Conservation (phyloP, 116 monocot species). For the Phalaenopsis hybrid region DNA sequence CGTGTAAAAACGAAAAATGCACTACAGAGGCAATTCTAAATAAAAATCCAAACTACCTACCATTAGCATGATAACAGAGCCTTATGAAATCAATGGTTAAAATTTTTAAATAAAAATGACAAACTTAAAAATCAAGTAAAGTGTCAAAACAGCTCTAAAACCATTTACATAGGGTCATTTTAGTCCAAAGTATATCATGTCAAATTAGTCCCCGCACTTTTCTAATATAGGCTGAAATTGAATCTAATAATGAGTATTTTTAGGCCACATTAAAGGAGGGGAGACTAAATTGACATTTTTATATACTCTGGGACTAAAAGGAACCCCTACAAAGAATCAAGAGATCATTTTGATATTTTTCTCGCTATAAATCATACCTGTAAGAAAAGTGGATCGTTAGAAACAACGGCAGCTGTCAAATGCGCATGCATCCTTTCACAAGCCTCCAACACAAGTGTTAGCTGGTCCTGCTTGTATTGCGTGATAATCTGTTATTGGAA, state of each 20-base stretch:
- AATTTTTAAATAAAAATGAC: background rate
- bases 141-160: no score
- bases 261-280: no score
- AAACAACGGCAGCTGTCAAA: slow-evolving; percentile 95
- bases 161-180: no score
- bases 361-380: slow-evolving; percentile 32
- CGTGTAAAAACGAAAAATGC: no score
- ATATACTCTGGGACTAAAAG: no score
- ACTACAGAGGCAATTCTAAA: background rate
- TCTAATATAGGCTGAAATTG: no score
- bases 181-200: no score
- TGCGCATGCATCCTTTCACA: slow-evolving; percentile 94
- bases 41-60: background rate
- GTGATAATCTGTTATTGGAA: slow-evolving; percentile 62
- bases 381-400: slow-evolving; percentile 81
- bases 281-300: no score
- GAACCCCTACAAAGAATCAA: no score
- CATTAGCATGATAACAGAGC: background rate
- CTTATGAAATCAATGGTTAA: background rate
- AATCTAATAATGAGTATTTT: no score
- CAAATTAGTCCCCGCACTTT: no score
- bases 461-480: slow-evolving; percentile 62
- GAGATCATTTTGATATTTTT: no score
- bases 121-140: background rate
- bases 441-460: slow-evolving; percentile 70